These are phyloP conservation scores for Aphanomyces invadans DNA, from an alignment of 352 stramenopile species.

Conservation along the genomic window DNA sequence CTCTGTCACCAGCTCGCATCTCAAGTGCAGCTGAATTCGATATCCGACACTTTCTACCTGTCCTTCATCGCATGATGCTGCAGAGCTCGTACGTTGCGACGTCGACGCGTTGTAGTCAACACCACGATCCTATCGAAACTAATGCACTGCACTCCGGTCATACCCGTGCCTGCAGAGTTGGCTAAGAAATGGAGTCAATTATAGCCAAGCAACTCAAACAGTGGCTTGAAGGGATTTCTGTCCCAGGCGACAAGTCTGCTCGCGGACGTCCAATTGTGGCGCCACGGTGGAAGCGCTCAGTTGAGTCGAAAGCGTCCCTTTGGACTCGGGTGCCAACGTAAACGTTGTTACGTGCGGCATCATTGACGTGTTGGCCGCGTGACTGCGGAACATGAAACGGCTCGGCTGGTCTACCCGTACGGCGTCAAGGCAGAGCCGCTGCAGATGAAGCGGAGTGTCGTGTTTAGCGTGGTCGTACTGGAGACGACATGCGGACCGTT, in stretches of 20 bases:
- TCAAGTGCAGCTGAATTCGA: slow-evolving; percentile 22
- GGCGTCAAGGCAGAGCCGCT: not conserved
- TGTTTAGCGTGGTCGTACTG: not conserved
- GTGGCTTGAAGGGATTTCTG: not conserved
- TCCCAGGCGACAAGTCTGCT: not conserved
- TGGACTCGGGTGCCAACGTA: not conserved
- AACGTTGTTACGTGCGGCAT: not conserved
- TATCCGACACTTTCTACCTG: slow-evolving; percentile 25
- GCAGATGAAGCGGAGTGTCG: not conserved
- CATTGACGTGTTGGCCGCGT: not conserved
- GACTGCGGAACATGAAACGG: not conserved
- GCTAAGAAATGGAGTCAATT: slow-evolving; percentile 3
- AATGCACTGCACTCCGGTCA: not conserved
- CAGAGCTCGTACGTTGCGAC: not conserved
- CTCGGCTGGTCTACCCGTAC: slow-evolving; percentile 6
- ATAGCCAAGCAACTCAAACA: not conserved
- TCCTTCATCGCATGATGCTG: slow-evolving; percentile 11
- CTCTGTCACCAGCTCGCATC: not conserved
- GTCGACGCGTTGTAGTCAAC: not conserved
- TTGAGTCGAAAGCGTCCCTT: too few relatives aligned
- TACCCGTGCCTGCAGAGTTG: not conserved
- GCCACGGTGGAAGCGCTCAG: too few relatives aligned
- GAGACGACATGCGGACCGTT: slow-evolving; percentile 17
- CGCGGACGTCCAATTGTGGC: too few relatives aligned
- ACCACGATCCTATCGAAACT: slow-evolving; percentile 7